phyloP scores from a whole-genome alignment of 257 asterid genomes.

The Solanum dulcamara region DNA sequence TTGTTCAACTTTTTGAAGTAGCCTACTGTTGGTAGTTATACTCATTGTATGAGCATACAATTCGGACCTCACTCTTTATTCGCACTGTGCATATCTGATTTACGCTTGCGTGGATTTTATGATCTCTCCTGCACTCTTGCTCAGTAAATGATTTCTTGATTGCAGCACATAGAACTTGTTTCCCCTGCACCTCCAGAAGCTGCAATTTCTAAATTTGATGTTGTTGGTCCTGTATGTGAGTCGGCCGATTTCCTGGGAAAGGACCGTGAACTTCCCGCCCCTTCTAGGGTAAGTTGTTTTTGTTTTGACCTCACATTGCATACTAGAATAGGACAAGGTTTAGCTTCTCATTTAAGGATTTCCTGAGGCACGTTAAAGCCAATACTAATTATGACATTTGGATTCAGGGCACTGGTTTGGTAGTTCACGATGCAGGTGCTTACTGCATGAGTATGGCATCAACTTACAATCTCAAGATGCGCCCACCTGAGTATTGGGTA shows the following conservation, averaged over 20 bases:
- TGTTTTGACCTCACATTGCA: not conserved
- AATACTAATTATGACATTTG: not conserved
- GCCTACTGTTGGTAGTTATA: not conserved
- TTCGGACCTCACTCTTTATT: not conserved
- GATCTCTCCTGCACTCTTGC: not conserved
- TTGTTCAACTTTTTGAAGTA: not conserved
- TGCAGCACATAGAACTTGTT: conserved; percentile 94
- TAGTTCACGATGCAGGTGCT: conserved; percentile 98
- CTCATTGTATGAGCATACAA: not conserved
- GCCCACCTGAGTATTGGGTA: conserved; percentile 96
- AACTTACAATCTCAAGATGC: conserved; percentile 97
- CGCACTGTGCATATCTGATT: not conserved
- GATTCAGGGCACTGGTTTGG: conserved; percentile 82
- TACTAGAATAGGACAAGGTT: not conserved
- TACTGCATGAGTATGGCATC: conserved; percentile 99
- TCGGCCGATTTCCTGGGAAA: conserved; percentile 97
- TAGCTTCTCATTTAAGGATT: not conserved
- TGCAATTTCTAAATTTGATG: conserved; percentile 57
- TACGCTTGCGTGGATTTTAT: not conserved
- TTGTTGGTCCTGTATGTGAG: conserved; percentile 95
- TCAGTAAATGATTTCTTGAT: not conserved
- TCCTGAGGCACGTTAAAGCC: not conserved
- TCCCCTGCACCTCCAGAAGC: conserved; percentile 57
- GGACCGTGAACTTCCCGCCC: conserved; percentile 77
- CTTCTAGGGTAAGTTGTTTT: conserved; percentile 39